These are phyloP conservation scores for Wickerhamomyces chaumierensis DNA, from an alignment of 805 yeast species.

Conservation along the genomic window DNA sequence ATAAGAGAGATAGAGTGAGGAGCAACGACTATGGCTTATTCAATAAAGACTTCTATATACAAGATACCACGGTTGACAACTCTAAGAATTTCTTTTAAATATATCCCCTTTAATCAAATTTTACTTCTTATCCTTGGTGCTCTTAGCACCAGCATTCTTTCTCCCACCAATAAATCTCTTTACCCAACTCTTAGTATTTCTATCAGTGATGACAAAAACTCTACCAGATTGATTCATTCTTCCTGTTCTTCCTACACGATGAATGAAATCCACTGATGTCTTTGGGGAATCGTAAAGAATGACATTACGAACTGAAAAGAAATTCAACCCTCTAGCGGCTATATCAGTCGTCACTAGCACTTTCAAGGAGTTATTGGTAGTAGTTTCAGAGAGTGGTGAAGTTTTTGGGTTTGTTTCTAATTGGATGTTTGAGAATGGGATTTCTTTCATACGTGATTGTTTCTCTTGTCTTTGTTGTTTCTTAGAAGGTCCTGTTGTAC, in stretches of 20 bases:
- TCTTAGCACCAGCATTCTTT: neutral
- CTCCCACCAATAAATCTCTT: conserved; percentile 38
- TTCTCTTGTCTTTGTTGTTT: neutral
- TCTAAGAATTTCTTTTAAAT: no score
- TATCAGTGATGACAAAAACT: conserved; percentile 68
- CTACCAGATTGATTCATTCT: conserved; percentile 85
- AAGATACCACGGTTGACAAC: no score
- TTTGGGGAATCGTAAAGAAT: conserved; percentile 78
- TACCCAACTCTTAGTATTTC: conserved; percentile 64
- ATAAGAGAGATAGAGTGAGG: no score
- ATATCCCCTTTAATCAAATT: no score
- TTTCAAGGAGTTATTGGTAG: conserved; percentile 31
- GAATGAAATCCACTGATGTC: conserved; percentile 76
- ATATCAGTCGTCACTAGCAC: conserved; percentile 83
- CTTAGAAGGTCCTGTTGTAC: neutral
- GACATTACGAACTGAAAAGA: conserved; percentile 70
- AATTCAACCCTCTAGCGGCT: conserved; percentile 83
- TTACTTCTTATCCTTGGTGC: no score
- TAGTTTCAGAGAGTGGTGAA: neutral
- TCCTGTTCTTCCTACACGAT: conserved; percentile 91
- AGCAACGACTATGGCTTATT: no score
- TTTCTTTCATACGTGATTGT: conserved; percentile 7
- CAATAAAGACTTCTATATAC: no score
- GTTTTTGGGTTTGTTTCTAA: conserved; percentile 8
- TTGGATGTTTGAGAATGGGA: conserved; percentile 25